Percentiles rank a stretch among this genome's conserved stretches.
phyloP scores from a whole-genome alignment of 2,329 filamentous ascomycete genomes.

The Apiospora aurea region DNA sequence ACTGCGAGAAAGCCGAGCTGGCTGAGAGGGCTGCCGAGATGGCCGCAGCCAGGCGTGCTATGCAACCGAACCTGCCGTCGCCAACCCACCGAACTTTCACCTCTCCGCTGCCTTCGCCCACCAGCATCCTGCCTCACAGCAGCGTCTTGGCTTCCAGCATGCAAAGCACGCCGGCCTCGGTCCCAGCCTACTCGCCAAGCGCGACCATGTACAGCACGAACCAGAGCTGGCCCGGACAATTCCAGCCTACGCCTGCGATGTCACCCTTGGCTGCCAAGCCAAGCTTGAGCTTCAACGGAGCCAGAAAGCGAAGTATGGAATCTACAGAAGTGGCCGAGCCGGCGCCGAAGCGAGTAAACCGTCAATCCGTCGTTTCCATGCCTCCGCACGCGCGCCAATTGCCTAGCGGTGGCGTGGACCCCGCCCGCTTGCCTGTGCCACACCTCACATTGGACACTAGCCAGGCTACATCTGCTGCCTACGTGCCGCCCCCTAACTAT shows the following conservation, averaged over 20 bases:
- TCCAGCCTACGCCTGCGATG: slow-evolving; percentile 48
- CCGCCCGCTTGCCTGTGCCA: slow-evolving; percentile 69
- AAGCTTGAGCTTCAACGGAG: slow-evolving; percentile 47
- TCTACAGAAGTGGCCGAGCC: slow-evolving; percentile 57
- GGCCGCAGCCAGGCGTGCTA: slow-evolving; percentile 37
- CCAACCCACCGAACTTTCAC: slow-evolving; percentile 47
- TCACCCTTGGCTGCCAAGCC: slow-evolving; percentile 59
- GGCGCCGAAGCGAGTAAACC: slow-evolving; percentile 58
- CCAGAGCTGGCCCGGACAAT: slow-evolving; percentile 48
- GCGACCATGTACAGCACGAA: slow-evolving; percentile 39
- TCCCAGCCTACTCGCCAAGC: slow-evolving; percentile 51
- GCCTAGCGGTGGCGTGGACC: slow-evolving; percentile 37
- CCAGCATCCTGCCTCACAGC: slow-evolving; percentile 40
- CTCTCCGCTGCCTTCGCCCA: slow-evolving; percentile 61
- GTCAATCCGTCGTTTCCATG: slow-evolving; percentile 38
- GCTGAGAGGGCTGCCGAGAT: slow-evolving; percentile 35
- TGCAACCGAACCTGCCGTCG: slow-evolving; percentile 41
- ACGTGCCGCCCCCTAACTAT: slow-evolving; percentile 49
- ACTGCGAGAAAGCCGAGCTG: slow-evolving; percentile 74
- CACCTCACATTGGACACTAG: slow-evolving; percentile 72
- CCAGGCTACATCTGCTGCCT: slow-evolving; percentile 39
- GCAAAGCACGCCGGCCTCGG: slow-evolving; percentile 44
- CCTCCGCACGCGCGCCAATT: slow-evolving; percentile 35
- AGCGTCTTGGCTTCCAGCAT: slow-evolving; percentile 34
- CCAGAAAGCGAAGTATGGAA: slow-evolving; percentile 60